Percentiles rank a stretch among this genome's conserved stretches.
These are phyloP conservation scores for Lepidium sativum DNA, from an alignment of 345 rosid species.

Conservation along the genomic window DNA sequence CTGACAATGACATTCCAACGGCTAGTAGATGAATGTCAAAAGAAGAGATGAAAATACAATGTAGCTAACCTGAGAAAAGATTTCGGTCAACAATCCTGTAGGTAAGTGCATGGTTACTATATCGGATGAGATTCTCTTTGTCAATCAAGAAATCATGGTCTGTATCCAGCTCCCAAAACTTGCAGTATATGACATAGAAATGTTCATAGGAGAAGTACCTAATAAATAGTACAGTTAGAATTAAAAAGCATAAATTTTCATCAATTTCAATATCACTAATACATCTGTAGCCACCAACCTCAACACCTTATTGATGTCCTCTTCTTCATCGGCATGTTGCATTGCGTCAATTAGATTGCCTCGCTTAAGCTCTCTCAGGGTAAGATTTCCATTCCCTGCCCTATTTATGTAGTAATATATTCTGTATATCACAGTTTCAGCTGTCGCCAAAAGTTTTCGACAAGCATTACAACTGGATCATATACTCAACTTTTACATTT, in stretches of 20 bases:
- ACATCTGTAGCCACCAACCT: slow-evolving; percentile 39
- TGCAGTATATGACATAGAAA: slow-evolving; percentile 96
- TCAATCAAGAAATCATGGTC: slow-evolving; percentile 98
- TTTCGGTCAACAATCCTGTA: slow-evolving; percentile 85
- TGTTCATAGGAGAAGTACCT: slow-evolving; percentile 97
- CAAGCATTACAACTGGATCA: slow-evolving; percentile 9
- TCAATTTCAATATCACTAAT: background rate
- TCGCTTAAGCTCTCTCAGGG: slow-evolving; percentile 86
- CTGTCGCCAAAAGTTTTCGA: slow-evolving; percentile 39
- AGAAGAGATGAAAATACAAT: background rate
- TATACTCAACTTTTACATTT: background rate
- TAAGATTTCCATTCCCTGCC: slow-evolving; percentile 77
- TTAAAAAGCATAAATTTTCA: background rate
- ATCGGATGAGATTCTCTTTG: slow-evolving; percentile 94
- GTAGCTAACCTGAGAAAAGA: slow-evolving; percentile 86
- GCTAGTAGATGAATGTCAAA: background rate
- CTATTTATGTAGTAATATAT: slow-evolving; percentile 92
- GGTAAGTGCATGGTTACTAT: slow-evolving; percentile 96
- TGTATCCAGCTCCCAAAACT: slow-evolving; percentile 98
- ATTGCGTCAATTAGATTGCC: slow-evolving; percentile 84
- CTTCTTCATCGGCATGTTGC: slow-evolving; percentile 97
- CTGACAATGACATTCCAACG: background rate
- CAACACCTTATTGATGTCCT: slow-evolving; percentile 93
- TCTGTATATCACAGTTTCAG: slow-evolving; percentile 98
- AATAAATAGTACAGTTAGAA: background rate